These are phyloP conservation scores for Macrophomina pseudophaseolina DNA, from an alignment of 2,329 filamentous ascomycete species.

Conservation along the genomic window DNA sequence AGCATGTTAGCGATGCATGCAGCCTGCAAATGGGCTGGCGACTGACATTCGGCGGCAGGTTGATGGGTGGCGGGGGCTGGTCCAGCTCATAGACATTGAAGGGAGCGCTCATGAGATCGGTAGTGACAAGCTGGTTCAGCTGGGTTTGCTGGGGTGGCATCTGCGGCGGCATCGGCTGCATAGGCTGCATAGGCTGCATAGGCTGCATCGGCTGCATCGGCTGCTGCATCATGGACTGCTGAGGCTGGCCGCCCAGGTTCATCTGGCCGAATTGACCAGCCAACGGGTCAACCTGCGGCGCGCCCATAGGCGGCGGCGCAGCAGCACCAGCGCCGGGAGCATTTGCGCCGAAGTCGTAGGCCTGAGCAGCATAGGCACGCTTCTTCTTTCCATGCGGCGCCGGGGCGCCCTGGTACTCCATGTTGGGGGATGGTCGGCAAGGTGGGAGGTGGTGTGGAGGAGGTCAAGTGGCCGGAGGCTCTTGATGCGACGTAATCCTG, in stretches of 20 bases:
- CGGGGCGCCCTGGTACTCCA: constrained; percentile 26
- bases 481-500: constrained; percentile 28
- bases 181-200: constrained; percentile 49
- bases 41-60: constrained; percentile 84
- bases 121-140: constrained; percentile 89
- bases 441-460: constrained; percentile 18
- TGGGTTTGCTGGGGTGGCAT: constrained; percentile 35
- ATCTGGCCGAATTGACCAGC: constrained; percentile 84
- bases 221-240: constrained; percentile 54
- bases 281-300: constrained; percentile 67
- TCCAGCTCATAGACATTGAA: constrained; percentile 95
- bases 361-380: constrained; percentile 90
- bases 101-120: constrained; percentile 88
- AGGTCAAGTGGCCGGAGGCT: constrained; percentile 26
- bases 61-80: constrained; percentile 85
- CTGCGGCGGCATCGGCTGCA: constrained; percentile 37
- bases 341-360: constrained; percentile 94
- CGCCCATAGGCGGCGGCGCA: constrained; percentile 57
- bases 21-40: background rate
- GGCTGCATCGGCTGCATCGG: constrained; percentile 49
- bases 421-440: constrained; percentile 7
- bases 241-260: constrained; percentile 57
- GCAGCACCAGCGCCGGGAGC: constrained; percentile 53
- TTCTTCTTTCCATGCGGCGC: constrained; percentile 74
- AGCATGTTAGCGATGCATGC: constrained; percentile 46